Evolutionary conservation across 148 eudicot species (phyloP).

Genomic region (Camellia sinensis): DNA sequence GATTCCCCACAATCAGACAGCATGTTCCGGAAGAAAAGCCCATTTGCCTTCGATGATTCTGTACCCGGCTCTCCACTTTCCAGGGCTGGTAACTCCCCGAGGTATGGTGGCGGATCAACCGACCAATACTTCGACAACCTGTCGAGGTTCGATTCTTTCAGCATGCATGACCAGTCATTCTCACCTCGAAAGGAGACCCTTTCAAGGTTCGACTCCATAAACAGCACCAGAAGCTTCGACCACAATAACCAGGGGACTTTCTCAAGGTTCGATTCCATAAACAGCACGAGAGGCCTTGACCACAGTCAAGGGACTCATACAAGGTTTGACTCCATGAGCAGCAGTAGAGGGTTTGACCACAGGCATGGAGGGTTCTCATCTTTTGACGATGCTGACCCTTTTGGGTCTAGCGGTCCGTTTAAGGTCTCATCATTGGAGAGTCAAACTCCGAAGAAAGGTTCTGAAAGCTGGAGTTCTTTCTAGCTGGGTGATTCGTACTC

Average conservation of each 20-base stretch:
- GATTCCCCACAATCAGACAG: slow-evolving; percentile 59
- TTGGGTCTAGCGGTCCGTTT: slow-evolving; percentile 88
- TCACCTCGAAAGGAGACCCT: slow-evolving; percentile 50
- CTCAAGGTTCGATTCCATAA: slow-evolving; percentile 50
- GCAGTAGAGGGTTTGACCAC: slow-evolving; percentile 57
- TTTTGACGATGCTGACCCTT: slow-evolving; percentile 88
- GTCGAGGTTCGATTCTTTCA: slow-evolving; percentile 58
- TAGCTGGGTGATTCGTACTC: slow-evolving; percentile 26
- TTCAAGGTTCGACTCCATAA: slow-evolving; percentile 59
- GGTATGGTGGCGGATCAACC: slow-evolving; percentile 53
- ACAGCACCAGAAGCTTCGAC: slow-evolving; percentile 58
- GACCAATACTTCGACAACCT: slow-evolving; percentile 64
- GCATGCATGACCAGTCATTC: slow-evolving; percentile 14
- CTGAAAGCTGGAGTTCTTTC: slow-evolving; percentile 78
- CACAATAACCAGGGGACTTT: slow-evolving; percentile 43
- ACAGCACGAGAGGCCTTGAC: slow-evolving; percentile 55
- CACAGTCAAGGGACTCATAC: slow-evolving; percentile 50
- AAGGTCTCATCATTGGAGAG: slow-evolving; percentile 55
- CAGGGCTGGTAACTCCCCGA: slow-evolving; percentile 65
- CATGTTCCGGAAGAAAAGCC: slow-evolving; percentile 49
- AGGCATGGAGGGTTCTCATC: slow-evolving; percentile 56
- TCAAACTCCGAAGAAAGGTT: slow-evolving; percentile 58
- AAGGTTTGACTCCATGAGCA: slow-evolving; percentile 78
- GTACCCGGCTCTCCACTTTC: slow-evolving; percentile 79
- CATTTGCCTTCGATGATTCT: slow-evolving; percentile 73